phyloP scores from a whole-genome alignment of 2,329 filamentous ascomycete species.

The Trichoderma polysporum region DNA sequence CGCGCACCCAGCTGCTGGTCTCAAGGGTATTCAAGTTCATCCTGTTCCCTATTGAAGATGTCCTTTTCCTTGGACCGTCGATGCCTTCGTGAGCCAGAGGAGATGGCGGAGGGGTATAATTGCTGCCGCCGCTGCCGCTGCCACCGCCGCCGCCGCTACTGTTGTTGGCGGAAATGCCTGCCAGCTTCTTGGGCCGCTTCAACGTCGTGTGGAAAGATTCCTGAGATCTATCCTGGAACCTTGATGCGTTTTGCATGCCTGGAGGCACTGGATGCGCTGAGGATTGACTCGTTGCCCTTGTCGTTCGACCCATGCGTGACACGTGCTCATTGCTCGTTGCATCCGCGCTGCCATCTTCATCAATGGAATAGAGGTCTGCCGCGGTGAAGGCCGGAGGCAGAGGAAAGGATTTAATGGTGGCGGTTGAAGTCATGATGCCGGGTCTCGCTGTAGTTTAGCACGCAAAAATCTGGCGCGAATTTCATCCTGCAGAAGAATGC shows the following conservation, averaged over 20 bases:
- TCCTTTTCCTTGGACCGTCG: conserved; percentile 29
- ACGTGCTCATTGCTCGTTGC: neutral
- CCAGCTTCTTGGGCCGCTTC: conserved; percentile 41
- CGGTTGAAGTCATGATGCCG: conserved; percentile 19
- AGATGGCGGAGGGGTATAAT: conserved; percentile 28
- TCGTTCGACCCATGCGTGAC: conserved; percentile 12
- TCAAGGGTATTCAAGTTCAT: conserved; percentile 44
- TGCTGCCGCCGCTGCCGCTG: neutral
- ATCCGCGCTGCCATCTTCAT: conserved; percentile 1
- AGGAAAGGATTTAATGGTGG: conserved; percentile 13
- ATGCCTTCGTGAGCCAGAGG: conserved; percentile 32
- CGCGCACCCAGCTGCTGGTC: conserved; percentile 25
- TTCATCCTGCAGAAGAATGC: conserved; percentile 2
- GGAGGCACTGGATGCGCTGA: conserved; percentile 34
- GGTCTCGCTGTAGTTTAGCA: conserved; percentile 10
- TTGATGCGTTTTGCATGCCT: conserved; percentile 31
- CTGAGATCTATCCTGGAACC: conserved; percentile 25
- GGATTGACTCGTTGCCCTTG: conserved; percentile 24
- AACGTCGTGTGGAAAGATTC: conserved; percentile 30
- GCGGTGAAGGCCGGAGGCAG: conserved; percentile 19
- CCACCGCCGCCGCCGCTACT: neutral
- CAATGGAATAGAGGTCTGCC: conserved; percentile 15
- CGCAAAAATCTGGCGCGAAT: neutral
- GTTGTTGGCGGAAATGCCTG: conserved; percentile 22
- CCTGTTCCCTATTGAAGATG: conserved; percentile 37